A percentile compares a stretch with the other conserved stretches of the same genome.
Evolutionary conservation across 179 eudicot genomes (phyloP).

Genomic region (Spinacia oleracea): DNA sequence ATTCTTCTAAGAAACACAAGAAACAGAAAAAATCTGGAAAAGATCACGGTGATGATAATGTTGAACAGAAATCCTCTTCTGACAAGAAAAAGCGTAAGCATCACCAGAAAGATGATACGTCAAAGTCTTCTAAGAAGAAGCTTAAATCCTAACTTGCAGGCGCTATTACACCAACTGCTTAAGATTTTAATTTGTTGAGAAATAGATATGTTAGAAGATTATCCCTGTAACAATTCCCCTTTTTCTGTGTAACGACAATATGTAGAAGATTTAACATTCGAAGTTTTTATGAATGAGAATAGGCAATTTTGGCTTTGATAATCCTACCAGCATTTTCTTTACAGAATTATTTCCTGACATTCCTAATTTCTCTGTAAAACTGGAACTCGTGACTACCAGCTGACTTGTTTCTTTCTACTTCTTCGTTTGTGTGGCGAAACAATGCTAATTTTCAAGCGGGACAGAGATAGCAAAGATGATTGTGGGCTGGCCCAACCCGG

Average conservation of each 20-base stretch:
- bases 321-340: background rate
- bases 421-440: background rate
- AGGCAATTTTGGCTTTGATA: background rate
- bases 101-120: conserved; percentile 31
- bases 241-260: conserved; percentile 1
- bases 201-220: background rate
- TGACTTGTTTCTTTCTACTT: background rate
- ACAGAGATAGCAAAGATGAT: too few species aligned
- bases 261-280: background rate
- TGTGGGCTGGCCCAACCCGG: too few species aligned
- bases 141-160: conserved; percentile 25
- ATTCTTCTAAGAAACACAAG: conserved; percentile 26
- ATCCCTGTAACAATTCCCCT: background rate
- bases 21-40: conserved; percentile 21
- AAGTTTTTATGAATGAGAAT: background rate
- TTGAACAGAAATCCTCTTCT: conserved; percentile 10
- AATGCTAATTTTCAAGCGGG: background rate
- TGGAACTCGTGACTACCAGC: too few species aligned
- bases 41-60: conserved; percentile 11
- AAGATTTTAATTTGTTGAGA: background rate
- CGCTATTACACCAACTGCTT: background rate
- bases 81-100: conserved; percentile 38
- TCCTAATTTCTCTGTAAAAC: background rate
- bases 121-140: conserved; percentile 24
- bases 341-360: too few species aligned